phyloP scores from a whole-genome alignment of 2,329 filamentous ascomycete species.

The Diaporthe nobilis region DNA sequence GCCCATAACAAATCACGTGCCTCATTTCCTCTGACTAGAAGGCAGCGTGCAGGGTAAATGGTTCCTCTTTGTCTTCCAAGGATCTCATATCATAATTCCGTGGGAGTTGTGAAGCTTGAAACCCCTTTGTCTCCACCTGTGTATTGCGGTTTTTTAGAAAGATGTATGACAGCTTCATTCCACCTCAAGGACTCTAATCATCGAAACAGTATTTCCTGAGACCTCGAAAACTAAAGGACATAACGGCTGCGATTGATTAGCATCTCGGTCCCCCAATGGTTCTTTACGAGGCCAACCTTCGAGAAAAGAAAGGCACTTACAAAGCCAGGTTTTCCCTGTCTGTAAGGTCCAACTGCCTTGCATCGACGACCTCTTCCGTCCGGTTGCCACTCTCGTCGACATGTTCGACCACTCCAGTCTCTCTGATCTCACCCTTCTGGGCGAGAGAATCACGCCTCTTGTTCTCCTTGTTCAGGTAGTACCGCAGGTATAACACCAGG shows the following conservation, averaged over 20 bases:
- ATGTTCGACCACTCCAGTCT: constrained; percentile 49
- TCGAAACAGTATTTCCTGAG: background rate
- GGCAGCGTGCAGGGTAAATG: too few species aligned
- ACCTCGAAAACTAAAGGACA: background rate
- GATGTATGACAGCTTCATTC: background rate
- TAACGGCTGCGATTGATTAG: constrained; percentile 23
- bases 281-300: fast-evolving
- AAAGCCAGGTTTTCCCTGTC: constrained; percentile 53
- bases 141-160: background rate
- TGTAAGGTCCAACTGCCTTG: constrained; percentile 53
- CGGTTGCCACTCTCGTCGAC: constrained; percentile 49
- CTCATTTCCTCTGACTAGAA: too few species aligned
- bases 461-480: constrained; percentile 57
- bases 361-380: constrained; percentile 51
- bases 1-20: too few species aligned
- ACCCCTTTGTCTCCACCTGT: background rate
- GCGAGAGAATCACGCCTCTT: constrained; percentile 52
- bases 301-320: constrained; percentile 38
- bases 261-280: too few species aligned
- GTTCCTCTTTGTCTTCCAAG: too few species aligned
- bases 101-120: too few species aligned
- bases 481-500: constrained; percentile 56
- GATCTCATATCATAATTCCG: too few species aligned
- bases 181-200: too few species aligned
- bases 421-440: constrained; percentile 43